Evolutionary conservation across 1,139 yeast species (phyloP).

Genomic region (Zygoascus sp.): DNA sequence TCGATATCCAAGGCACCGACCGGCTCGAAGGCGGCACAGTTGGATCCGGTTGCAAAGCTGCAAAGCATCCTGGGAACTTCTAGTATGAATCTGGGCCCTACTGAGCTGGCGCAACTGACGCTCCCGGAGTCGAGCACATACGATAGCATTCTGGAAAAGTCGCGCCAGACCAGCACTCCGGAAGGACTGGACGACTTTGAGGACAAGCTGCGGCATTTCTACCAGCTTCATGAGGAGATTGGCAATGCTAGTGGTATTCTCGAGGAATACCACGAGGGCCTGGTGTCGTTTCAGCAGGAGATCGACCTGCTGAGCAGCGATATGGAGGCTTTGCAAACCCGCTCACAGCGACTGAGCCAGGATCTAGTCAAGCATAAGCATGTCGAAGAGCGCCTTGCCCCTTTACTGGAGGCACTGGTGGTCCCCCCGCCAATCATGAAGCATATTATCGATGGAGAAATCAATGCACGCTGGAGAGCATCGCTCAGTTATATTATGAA

Average conservation of each 20-base stretch:
- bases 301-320: conserved; percentile 56
- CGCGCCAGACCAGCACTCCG: neutral
- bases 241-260: conserved; percentile 39
- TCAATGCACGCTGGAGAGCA: conserved; percentile 35
- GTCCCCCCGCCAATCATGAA: conserved; percentile 56
- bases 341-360: conserved; percentile 55
- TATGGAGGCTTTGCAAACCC: conserved; percentile 51
- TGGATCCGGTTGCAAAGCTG: conserved; percentile 14
- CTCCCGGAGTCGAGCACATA: conserved; percentile 13
- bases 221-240: conserved; percentile 39
- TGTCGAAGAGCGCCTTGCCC: conserved; percentile 58
- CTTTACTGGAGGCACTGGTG: conserved; percentile 65
- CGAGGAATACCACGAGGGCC: conserved; percentile 39
- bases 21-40: conserved; percentile 1
- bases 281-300: conserved; percentile 52
- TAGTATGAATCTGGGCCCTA: conserved; percentile 20
- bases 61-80: conserved; percentile 19
- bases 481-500: conserved; percentile 29
- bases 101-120: conserved; percentile 15
- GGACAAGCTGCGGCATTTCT: conserved; percentile 32
- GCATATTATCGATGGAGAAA: conserved; percentile 32
- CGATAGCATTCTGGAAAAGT: neutral
- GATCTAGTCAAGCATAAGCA: conserved; percentile 53
- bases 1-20: conserved; percentile 10
- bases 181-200: conserved; percentile 16